These are phyloP conservation scores for Kodamaea sagamina DNA, from an alignment of 805 yeast genomes.

Conservation along the genomic window DNA sequence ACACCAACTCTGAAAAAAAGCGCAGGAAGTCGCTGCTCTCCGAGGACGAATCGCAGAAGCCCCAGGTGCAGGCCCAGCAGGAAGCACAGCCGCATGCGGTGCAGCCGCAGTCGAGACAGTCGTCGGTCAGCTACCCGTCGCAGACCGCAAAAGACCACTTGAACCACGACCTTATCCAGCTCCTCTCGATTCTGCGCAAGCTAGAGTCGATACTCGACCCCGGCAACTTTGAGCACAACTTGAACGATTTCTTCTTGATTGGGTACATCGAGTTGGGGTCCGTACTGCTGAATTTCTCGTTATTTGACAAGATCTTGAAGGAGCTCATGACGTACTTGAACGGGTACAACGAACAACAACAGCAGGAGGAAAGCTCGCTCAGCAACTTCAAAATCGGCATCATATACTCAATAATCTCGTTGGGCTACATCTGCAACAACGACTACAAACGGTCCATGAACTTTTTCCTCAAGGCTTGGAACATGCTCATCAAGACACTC, in stretches of 20 bases:
- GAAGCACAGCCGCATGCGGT: background rate
- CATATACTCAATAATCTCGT: constrained; percentile 45
- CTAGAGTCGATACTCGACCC: constrained; percentile 23
- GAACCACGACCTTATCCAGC: constrained; percentile 27
- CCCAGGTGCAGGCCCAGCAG: background rate
- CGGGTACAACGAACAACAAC: constrained; percentile 16
- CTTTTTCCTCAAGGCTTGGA: constrained; percentile 50
- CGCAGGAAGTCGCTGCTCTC: constrained; percentile 6
- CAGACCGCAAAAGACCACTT: constrained; percentile 6
- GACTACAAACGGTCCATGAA: constrained; percentile 35
- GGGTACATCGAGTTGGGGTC: constrained; percentile 30
- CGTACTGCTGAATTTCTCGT: constrained; percentile 15
- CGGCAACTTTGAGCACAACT: constrained; percentile 14
- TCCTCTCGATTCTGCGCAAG: constrained; percentile 31
- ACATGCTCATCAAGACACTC: constrained; percentile 34
- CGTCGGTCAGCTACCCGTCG: background rate
- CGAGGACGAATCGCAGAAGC: constrained; percentile 3
- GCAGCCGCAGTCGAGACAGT: background rate
- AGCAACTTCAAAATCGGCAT: constrained; percentile 41
- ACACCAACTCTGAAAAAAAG: constrained; percentile 14
- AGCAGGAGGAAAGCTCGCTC: constrained; percentile 17
- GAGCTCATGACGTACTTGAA: constrained; percentile 28
- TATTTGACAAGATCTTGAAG: constrained; percentile 23
- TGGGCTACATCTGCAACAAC: constrained; percentile 38
- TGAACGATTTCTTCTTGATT: constrained; percentile 33